Base-by-base conservation (phyloP, 352 stramenopile genomes). In the Phytophthora hybrid region DNA sequence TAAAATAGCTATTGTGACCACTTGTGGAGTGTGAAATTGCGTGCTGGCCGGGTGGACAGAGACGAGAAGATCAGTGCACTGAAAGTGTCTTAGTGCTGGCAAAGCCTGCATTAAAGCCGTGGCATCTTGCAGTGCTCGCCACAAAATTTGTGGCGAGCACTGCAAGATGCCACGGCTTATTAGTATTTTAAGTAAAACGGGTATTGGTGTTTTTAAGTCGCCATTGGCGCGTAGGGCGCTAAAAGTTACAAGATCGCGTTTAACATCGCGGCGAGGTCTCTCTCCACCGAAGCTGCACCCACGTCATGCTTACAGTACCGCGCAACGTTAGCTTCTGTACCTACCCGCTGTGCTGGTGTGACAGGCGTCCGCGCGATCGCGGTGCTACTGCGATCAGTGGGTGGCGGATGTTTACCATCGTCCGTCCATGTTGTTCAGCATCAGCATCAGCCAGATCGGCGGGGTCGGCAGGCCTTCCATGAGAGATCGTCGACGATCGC, bases 351-450 rank as follows among this genome's bases (percentile, higher is more conserved):
- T 44, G 21, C 23, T 57, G 23, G 51, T 59, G 59, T 64, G 59
- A 69, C 37, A 32, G 52, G 39, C 16, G 41, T 59, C 51, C 59
- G 65, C 53, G 67, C 69, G 31, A 64, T 70, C 31, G 66, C 29
- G 66, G 59, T 64, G 66, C 66, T 73, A 41, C 59, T 59, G 39
- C 66, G 59, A 64, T 73, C 66, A 59, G 41, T 51, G 41, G 58
- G 37, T 44, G 58, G 58, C 11, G 37, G 23, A 54, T 74, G 67
- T 65, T 74, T 74, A 74, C 53, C 53, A 18, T 29, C 58, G 21
- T 54, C 46, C 29, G 26, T 73, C 44, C 54, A 71, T n/a, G 32
- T 13, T 8, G 53, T 34, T 10, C 10, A 58, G 14, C 26, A 26
- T 10, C 10, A 58, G 14, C 26, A 26, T 69, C 49, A 68, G 34